Evolutionary conservation across 768 basidiomycete genomes (phyloP).

Genomic region (Harrya chromipes): DNA sequence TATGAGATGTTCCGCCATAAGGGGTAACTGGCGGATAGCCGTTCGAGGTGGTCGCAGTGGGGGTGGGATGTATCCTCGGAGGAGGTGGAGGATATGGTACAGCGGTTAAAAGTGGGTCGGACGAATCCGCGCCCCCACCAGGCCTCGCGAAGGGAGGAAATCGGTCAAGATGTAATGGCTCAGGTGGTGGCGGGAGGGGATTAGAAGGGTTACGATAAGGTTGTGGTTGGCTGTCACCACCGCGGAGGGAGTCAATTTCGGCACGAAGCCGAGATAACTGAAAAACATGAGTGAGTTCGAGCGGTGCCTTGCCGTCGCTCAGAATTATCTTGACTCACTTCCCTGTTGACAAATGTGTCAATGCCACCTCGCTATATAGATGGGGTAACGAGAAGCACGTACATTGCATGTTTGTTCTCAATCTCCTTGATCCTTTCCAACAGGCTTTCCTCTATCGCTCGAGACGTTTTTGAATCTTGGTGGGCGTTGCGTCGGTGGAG

Average conservation of each 20-base stretch:
- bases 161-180: conserved; percentile 46
- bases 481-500: conserved; percentile 26
- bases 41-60: conserved; percentile 6
- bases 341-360: conserved; percentile 21
- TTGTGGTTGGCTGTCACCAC: conserved; percentile 26
- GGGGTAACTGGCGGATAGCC: conserved; percentile 11
- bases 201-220: conserved; percentile 37
- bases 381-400: conserved; percentile 8
- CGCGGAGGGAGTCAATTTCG: conserved; percentile 35
- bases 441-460: conserved; percentile 37
- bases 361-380: conserved; percentile 4
- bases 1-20: conserved; percentile 11
- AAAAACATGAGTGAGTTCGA: conserved; percentile 22
- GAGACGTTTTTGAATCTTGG: conserved; percentile 35
- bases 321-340: conserved; percentile 24
- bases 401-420: conserved; percentile 27
- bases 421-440: conserved; percentile 33
- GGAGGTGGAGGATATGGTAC: conserved; percentile 29
- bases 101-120: conserved; percentile 19
- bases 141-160: conserved; percentile 41
- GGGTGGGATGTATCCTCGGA: conserved; percentile 15
- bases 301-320: conserved; percentile 4
- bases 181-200: conserved; percentile 56
- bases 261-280: conserved; percentile 34
- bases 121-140: conserved; percentile 18